phyloP scores from a whole-genome alignment of 2,329 filamentous ascomycete genomes.

The Cladosporium sp. region DNA sequence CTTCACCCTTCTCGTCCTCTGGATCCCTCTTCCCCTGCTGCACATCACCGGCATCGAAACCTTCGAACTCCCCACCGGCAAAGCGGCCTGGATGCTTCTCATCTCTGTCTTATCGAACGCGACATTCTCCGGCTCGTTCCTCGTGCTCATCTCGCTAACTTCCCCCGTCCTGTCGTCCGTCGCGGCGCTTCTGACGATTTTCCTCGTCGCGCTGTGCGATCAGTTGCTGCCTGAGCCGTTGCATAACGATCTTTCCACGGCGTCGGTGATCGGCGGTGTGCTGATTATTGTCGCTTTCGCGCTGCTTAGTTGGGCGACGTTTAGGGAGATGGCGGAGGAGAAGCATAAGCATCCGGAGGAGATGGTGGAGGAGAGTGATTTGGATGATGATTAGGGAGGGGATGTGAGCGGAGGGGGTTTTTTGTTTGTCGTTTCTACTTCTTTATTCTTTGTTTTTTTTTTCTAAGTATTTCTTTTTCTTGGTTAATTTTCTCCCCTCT shows the following conservation, averaged over 20 bases:
- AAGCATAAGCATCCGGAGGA: conserved; percentile 54
- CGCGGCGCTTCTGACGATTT: conserved; percentile 90
- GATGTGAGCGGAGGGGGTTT: background rate
- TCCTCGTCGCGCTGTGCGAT: conserved; percentile 89
- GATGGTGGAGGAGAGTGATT: conserved; percentile 38
- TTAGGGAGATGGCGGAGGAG: conserved; percentile 87
- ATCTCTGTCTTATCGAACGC: conserved; percentile 84
- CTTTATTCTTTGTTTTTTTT: too few species aligned
- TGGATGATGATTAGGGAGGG: conserved; percentile 31
- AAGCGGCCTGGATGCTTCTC: conserved; percentile 73
- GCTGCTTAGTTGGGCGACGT: conserved; percentile 88
- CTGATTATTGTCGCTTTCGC: conserved; percentile 85
- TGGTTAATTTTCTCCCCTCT: too few species aligned
- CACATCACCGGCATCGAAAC: conserved; percentile 73
- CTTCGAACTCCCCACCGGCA: conserved; percentile 76
- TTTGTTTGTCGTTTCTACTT: conserved; percentile 38
- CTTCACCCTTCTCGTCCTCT: conserved; percentile 83
- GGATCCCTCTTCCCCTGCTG: conserved; percentile 84
- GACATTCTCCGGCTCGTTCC: conserved; percentile 86
- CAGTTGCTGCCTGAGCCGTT: conserved; percentile 67
- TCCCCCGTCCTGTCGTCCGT: conserved; percentile 83
- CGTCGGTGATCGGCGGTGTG: conserved; percentile 75
- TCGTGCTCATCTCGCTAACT: conserved; percentile 88
- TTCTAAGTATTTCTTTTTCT: too few species aligned
- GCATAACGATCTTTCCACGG: conserved; percentile 69